Conservation (phyloP, 208 protist species). For the Crithidia fasciculata region DNA sequence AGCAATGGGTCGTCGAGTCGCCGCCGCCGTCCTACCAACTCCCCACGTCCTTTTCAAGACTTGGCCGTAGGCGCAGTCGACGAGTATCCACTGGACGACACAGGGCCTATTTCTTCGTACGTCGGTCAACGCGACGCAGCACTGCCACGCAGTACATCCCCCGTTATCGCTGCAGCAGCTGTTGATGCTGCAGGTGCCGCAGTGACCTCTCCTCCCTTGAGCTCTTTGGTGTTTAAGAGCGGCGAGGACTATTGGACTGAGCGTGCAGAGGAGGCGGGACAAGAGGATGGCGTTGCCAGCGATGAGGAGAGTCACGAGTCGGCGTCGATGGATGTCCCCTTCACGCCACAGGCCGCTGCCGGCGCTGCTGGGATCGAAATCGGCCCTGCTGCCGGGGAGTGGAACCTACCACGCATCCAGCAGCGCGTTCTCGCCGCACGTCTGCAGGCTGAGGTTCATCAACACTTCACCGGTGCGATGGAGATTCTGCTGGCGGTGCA, state of each 20-base stretch:
- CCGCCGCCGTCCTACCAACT: conserved; percentile 5
- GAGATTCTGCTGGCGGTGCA: conserved; percentile 38
- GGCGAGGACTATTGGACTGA: too few species aligned
- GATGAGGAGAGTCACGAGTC: background rate
- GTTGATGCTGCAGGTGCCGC: too few species aligned
- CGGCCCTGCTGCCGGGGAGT: conserved; percentile 30
- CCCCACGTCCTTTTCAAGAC: conserved; percentile 5
- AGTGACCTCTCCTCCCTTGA: too few species aligned
- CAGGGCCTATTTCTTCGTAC: too few species aligned
- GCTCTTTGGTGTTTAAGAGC: too few species aligned
- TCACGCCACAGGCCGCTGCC: conserved; percentile 29
- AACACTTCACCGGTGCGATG: conserved; percentile 36
- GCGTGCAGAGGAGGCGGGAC: too few species aligned
- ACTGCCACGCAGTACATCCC: background rate
- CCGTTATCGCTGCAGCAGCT: too few species aligned
- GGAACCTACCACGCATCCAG: conserved; percentile 41
- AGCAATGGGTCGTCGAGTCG: background rate
- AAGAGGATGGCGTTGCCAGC: background rate
- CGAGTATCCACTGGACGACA: background rate
- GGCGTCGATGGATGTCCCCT: background rate
- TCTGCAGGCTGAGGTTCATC: conserved; percentile 26
- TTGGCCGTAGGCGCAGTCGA: background rate
- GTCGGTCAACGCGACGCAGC: background rate
- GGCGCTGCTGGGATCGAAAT: conserved; percentile 29
- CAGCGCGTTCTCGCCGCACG: conserved; percentile 32